These are phyloP conservation scores for Inga oerstediana DNA, from an alignment of 306 rosid species.

Conservation along the genomic window DNA sequence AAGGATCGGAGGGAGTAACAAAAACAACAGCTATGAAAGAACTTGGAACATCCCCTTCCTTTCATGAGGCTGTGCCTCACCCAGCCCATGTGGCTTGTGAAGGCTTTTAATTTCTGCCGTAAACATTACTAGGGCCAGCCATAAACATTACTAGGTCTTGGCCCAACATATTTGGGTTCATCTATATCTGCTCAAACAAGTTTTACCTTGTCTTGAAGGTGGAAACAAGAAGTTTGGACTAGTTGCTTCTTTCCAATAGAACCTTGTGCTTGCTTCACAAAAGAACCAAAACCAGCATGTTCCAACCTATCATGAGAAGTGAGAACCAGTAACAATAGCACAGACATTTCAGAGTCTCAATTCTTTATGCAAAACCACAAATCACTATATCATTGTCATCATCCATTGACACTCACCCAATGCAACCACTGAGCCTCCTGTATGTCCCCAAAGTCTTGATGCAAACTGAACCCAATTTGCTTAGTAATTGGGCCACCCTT, in stretches of 20 bases:
- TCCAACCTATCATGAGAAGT: background rate
- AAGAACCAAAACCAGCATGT: background rate
- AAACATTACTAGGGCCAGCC: background rate
- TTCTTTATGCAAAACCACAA: background rate
- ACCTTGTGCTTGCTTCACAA: background rate
- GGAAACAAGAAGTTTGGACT: background rate
- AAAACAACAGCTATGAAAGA: background rate
- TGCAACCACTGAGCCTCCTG: background rate
- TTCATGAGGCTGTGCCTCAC: background rate
- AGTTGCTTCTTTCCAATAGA: background rate
- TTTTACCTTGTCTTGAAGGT: background rate
- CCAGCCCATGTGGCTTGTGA: background rate
- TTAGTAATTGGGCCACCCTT: background rate
- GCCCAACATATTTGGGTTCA: background rate
- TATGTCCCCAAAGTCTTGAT: background rate
- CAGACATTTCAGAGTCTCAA: background rate
- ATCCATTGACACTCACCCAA: background rate
- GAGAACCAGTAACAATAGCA: background rate
- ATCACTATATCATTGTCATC: background rate
- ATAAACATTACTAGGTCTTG: background rate
- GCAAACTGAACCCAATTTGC: background rate
- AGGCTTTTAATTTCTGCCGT: background rate
- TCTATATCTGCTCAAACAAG: background rate
- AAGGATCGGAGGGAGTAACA: no score
- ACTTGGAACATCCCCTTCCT: background rate